A percentile compares a stretch with the other conserved stretches of the same genome.
Evolutionary conservation across 108 stramenopile genomes (phyloP).

Genomic region (Fistulifera pelliculosa): DNA sequence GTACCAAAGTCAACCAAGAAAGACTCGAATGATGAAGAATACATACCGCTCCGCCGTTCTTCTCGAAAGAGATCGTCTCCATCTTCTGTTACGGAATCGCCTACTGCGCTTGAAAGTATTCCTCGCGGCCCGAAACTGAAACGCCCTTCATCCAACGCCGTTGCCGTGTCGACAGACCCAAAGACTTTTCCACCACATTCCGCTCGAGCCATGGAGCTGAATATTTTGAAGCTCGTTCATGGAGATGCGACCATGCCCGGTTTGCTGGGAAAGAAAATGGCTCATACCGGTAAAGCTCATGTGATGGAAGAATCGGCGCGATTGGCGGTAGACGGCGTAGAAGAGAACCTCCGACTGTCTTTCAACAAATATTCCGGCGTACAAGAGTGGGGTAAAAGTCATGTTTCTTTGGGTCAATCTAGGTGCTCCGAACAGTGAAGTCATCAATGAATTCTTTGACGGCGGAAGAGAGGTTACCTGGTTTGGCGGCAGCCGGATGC

Average conservation of each 20-base stretch:
- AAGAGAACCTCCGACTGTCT: slow-evolving; percentile 21
- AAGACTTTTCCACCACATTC: slow-evolving; percentile 28
- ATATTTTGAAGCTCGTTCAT: slow-evolving; percentile 22
- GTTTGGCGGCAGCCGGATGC: slow-evolving; percentile 72
- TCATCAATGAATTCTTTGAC: slow-evolving; percentile 53
- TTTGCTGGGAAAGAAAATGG: slow-evolving; percentile 40
- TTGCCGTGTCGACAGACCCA: background rate
- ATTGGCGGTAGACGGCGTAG: slow-evolving; percentile 1
- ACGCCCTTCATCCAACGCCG: background rate
- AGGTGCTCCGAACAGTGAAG: slow-evolving; percentile 17
- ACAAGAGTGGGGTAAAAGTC: slow-evolving; percentile 55
- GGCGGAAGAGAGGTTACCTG: slow-evolving; percentile 47
- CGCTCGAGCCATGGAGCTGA: slow-evolving; percentile 37
- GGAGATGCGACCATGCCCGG: slow-evolving; percentile 4
- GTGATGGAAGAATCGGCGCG: slow-evolving; percentile 41
- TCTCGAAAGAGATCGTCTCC: background rate
- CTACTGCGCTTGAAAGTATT: background rate
- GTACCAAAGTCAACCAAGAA: background rate
- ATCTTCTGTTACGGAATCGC: background rate
- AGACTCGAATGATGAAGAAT: too few relatives aligned
- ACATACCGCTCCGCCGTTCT: slow-evolving; percentile 2
- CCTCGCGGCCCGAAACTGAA: background rate
- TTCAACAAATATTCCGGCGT: slow-evolving; percentile 84
- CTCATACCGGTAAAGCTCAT: slow-evolving; percentile 45
- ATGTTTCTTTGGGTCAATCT: slow-evolving; percentile 71